phyloP scores from a whole-genome alignment of 306 rosid genomes.

The Lathyrus aphaca region DNA sequence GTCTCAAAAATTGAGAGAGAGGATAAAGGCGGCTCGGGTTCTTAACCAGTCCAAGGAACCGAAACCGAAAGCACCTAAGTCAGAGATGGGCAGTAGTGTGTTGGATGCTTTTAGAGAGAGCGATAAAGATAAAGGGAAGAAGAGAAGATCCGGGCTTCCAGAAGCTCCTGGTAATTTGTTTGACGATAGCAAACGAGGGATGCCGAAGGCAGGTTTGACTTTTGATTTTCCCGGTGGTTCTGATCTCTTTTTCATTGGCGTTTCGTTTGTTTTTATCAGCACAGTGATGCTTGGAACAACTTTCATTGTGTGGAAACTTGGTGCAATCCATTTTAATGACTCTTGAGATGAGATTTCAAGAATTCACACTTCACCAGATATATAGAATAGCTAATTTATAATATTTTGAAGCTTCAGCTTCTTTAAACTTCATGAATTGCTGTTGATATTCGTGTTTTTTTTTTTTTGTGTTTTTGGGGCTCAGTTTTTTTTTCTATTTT shows the following conservation, averaged over 20 bases:
- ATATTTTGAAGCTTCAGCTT: conserved; percentile 34
- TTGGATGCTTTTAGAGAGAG: conserved; percentile 77
- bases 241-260: conserved; percentile 63
- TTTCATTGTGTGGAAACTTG: conserved; percentile 90
- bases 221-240: conserved; percentile 80
- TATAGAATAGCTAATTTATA: conserved; percentile 33
- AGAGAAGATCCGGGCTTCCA: conserved; percentile 79
- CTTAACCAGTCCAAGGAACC: conserved; percentile 60
- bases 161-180: conserved; percentile 88
- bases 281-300: conserved; percentile 94
- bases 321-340: conserved; percentile 97
- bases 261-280: conserved; percentile 85
- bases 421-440: conserved; percentile 21
- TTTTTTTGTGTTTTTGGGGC: not conserved
- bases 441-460: not conserved
- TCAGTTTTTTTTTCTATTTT: conserved; percentile 9
- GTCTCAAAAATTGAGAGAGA: conserved; percentile 74
- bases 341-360: conserved; percentile 47
- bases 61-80: conserved; percentile 58
- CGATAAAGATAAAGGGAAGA: conserved; percentile 85
- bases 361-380: conserved; percentile 31
- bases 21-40: conserved; percentile 84
- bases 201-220: conserved; percentile 71
- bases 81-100: conserved; percentile 75
- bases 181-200: conserved; percentile 85